Base-by-base conservation (phyloP, 75 land plant species). In the Chamaecyparis obtusa region DNA sequence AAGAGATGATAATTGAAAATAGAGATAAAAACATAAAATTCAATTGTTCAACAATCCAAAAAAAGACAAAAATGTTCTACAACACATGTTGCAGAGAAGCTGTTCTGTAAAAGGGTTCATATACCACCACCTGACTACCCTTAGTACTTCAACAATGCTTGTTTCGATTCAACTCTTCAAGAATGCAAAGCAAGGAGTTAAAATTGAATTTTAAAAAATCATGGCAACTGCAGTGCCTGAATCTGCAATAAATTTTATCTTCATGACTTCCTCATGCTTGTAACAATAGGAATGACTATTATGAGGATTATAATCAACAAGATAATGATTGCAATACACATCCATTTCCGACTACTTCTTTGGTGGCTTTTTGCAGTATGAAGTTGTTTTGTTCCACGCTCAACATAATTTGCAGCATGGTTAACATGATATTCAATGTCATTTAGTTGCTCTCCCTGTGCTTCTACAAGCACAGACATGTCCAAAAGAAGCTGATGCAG, bases 371-470 rank as follows among this genome's bases (percentile, higher is more conserved):
- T 89, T 17, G 94, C 94, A 15, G 30, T 85, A 16, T 81, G 83
- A 81, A 93, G 90, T 80, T 90, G 83, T 9, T 86, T 82, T 30
- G 91, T 88, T 56, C 94, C 94, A 2, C 85, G 54, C 55, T 84
- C 71, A 32, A 93, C 88, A 83, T 85, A 92, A 71, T 88, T 83
- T 30, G 89, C 44, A 43, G 94, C 94, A 75, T 85, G 84, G 46
- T 79, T 32, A 39, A 93, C 94, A 33, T 92, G 89, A 85, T 86
- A 83, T 89, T 93, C 94, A 75, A 93, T 93, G 87, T 92, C 86
- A 85, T 93, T 89, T 82, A 93, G 87, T 87, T 92, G 92, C 88
- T 93, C 94, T 35, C 94, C 94, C 57, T 93, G 94, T 21, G 92
- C 87, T 24, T 93, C 94, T 67, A 93, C 94, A 86, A 93, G 87